Conservation (phyloP, 768 basidiomycete genomes). For the Phylloporus rhodoxanthus region DNA sequence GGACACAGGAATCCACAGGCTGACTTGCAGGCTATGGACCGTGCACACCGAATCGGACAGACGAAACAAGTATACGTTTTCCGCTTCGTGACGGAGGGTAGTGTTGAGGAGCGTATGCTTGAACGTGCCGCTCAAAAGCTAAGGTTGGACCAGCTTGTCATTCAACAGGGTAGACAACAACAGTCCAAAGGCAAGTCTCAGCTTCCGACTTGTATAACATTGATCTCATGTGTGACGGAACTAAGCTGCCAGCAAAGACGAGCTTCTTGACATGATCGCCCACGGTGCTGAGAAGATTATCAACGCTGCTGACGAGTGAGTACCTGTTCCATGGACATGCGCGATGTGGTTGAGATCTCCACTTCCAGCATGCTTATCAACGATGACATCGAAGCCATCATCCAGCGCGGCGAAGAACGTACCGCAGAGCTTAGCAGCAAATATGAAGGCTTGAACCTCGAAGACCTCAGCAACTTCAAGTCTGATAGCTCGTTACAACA, state of each 20-base stretch:
- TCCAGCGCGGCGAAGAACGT: slow-evolving; percentile 83
- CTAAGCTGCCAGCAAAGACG: slow-evolving; percentile 89
- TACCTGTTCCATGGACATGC: not conserved
- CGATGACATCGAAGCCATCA: slow-evolving; percentile 93
- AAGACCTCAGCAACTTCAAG: slow-evolving; percentile 96
- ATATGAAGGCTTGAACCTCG: slow-evolving; percentile 87
- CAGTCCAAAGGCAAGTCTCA: slow-evolving; percentile 60
- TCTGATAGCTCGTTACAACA: slow-evolving; percentile 85
- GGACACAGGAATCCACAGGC: slow-evolving; percentile 89
- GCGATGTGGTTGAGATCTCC: not conserved
- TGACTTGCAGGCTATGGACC: slow-evolving; percentile 98
- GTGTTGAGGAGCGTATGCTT: slow-evolving; percentile 92
- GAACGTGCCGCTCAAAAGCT: slow-evolving; percentile 95
- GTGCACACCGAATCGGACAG: slow-evolving; percentile 94
- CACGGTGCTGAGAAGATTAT: slow-evolving; percentile 98
- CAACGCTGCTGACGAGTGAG: slow-evolving; percentile 68
- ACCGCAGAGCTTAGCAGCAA: slow-evolving; percentile 85
- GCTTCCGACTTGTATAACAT: not conserved
- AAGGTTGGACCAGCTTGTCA: slow-evolving; percentile 90
- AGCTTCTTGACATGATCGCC: slow-evolving; percentile 95
- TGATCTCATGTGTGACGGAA: not conserved
- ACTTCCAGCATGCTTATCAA: slow-evolving; percentile 60
- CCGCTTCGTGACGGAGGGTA: slow-evolving; percentile 93
- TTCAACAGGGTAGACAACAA: slow-evolving; percentile 89
- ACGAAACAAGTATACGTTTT: slow-evolving; percentile 97